phyloP scores from a whole-genome alignment of 345 rosid species.

The Corymbia maculata region DNA sequence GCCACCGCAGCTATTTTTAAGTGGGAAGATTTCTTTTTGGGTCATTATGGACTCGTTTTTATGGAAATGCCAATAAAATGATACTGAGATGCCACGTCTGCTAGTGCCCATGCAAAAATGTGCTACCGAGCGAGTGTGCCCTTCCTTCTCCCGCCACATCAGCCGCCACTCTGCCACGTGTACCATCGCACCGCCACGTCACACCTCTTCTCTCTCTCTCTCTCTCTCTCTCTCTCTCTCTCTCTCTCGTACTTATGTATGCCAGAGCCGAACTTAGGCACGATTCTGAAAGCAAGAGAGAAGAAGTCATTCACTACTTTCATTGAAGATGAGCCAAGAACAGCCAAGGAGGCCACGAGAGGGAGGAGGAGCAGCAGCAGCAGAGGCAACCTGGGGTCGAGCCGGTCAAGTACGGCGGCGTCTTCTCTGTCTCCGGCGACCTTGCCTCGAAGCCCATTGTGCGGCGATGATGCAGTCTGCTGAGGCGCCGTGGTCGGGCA shows the following conservation, averaged over 20 bases:
- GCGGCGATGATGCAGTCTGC: conserved; percentile 19
- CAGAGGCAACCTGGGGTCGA: background rate
- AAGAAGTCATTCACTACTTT: no score
- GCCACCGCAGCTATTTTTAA: no score
- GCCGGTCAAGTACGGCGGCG: conserved; percentile 19
- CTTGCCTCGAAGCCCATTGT: conserved; percentile 16
- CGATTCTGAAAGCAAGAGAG: background rate
- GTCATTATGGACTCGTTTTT: no score
- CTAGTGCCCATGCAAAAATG: no score
- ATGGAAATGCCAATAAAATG: no score
- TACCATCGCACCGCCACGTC: background rate
- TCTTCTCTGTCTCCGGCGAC: conserved; percentile 14
- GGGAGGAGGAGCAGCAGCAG: background rate
- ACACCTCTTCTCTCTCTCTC: no score
- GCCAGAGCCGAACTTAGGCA: background rate
- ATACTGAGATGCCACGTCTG: no score
- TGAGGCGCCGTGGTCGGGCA: conserved; percentile 11
- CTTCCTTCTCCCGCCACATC: no score
- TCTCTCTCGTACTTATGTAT: background rate
- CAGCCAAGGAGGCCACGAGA: conserved; percentile 8
- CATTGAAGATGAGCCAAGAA: conserved; percentile 19
- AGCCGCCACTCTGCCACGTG: background rate
- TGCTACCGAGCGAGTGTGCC: no score
- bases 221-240: no score
- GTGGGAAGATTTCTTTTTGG: no score